Base-by-base conservation (phyloP, 495 filamentous ascomycete genomes). In the Lophiostoma macrostomum region DNA sequence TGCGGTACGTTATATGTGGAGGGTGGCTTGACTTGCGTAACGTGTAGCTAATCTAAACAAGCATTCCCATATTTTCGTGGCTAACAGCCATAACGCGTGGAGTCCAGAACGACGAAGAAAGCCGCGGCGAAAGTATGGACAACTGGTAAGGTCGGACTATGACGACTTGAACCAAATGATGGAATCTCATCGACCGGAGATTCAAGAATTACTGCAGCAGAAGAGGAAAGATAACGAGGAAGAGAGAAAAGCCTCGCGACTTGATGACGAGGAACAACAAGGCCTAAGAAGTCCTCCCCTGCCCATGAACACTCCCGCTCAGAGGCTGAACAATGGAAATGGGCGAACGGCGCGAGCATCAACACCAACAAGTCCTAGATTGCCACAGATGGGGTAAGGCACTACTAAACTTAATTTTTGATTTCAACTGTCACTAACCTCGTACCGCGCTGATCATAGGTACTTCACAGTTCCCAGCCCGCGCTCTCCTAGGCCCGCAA, bases 41-140 rank as follows among this genome's bases (percentile, higher is more conserved):
- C n/a, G n/a, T n/a, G n/a, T n/a, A n/a, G n/a, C n/a, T n/a, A n/a
- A n/a, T 30, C 13, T 40, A 6, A 32, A 14, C 13, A 30, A 72
- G 69, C 63, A 71, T 41, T 74, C 72, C n/a, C 49, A 65, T 1
- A 83, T 94, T 49, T 91, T 85, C 59, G 87, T 95, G 20, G 74
- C 82, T 0, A 71, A 74, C 22, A 72, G 80, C 36, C 90, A 95
- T 59, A 76, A 79, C 7, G 81, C 86, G 53, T 95, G 88, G 88
- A 69, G 65, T 13, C 62, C 54, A 14, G 61, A 62, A 3, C 50
- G 60, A 22, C 41, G 49, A 3, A 56, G 55, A 4, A 72, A 69
- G 47, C 40, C 45, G 2, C 55, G 65, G 23, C 66, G 61, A 46
- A 66, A 67, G 20, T 73, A 67, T 34, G 72, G 72, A 0, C 57